Evolutionary conservation across 2,329 filamentous ascomycete genomes (phyloP).

Genomic region (Diaporthe sp.): DNA sequence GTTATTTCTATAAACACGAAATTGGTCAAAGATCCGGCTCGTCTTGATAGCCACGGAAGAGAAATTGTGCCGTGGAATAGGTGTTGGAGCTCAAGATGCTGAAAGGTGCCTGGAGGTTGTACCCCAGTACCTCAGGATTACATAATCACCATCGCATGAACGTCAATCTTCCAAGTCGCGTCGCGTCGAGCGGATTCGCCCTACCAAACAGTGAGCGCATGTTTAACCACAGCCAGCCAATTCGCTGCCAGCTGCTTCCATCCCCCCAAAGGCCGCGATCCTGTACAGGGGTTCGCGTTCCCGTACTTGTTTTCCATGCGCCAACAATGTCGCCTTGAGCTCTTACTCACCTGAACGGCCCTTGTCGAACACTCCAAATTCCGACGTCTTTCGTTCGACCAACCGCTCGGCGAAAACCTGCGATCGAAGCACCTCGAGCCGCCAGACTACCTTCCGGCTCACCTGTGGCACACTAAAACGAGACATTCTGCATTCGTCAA

Average conservation of each 20-base stretch:
- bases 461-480: neutral
- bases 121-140: neutral
- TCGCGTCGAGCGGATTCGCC: conserved; percentile 15
- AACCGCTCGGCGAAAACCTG: neutral
- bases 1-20: neutral
- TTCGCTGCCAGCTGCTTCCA: neutral
- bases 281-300: conserved; percentile 23
- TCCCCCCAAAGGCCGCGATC: neutral
- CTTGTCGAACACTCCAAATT: neutral
- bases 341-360: neutral
- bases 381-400: neutral
- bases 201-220: conserved; percentile 10
- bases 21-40: neutral
- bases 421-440: neutral
- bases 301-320: conserved; percentile 22
- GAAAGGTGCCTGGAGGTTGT: neutral
- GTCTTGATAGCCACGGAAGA: too few relatives aligned
- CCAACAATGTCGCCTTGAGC: conserved; percentile 9
- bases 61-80: neutral
- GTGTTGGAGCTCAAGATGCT: too few relatives aligned
- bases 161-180: conserved; percentile 34
- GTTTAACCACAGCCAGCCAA: conserved; percentile 21
- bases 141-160: conserved; percentile 16
- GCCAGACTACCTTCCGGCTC: neutral
- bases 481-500: neutral